phyloP scores from a whole-genome alignment of 2,329 filamentous ascomycete genomes.

The Colletotrichum sojae region DNA sequence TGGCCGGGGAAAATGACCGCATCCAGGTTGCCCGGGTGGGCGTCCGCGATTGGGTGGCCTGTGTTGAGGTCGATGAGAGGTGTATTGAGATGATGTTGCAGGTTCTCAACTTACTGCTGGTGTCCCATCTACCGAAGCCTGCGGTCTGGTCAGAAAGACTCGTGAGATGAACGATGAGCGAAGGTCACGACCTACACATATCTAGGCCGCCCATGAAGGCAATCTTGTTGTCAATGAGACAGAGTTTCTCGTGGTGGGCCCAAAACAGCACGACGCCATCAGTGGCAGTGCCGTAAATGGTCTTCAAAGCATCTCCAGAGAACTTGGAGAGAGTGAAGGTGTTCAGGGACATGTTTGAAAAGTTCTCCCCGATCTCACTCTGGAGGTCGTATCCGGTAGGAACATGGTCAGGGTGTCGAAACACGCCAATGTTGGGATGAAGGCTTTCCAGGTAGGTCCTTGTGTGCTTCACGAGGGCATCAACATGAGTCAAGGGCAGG shows the following conservation, averaged over 20 bases:
- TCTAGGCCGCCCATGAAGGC: conserved; percentile 95
- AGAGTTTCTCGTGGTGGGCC: conserved; percentile 95
- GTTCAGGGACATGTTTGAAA: conserved; percentile 61
- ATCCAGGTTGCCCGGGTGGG: conserved; percentile 83
- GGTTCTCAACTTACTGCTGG: conserved; percentile 68
- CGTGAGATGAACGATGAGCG: neutral
- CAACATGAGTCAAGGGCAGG: conserved; percentile 22
- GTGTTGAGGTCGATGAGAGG: conserved; percentile 38
- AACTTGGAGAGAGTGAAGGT: conserved; percentile 73
- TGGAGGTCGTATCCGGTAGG: conserved; percentile 79
- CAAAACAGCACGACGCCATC: conserved; percentile 89
- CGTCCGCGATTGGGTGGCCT: conserved; percentile 85
- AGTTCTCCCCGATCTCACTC: conserved; percentile 76
- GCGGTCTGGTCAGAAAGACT: conserved; percentile 43
- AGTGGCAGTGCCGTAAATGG: conserved; percentile 81
- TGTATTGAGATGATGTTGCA: neutral
- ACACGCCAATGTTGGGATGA: conserved; percentile 89
- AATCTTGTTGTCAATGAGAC: conserved; percentile 81
- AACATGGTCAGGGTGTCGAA: conserved; percentile 90
- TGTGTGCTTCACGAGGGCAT: conserved; percentile 70
- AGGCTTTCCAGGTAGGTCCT: conserved; percentile 83
- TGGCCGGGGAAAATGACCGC: conserved; percentile 88
- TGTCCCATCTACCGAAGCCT: conserved; percentile 90
- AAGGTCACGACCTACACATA: conserved; percentile 68
- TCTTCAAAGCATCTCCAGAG: conserved; percentile 80